Base-by-base conservation (phyloP, 768 basidiomycete genomes). In the Mycena galericulata region DNA sequence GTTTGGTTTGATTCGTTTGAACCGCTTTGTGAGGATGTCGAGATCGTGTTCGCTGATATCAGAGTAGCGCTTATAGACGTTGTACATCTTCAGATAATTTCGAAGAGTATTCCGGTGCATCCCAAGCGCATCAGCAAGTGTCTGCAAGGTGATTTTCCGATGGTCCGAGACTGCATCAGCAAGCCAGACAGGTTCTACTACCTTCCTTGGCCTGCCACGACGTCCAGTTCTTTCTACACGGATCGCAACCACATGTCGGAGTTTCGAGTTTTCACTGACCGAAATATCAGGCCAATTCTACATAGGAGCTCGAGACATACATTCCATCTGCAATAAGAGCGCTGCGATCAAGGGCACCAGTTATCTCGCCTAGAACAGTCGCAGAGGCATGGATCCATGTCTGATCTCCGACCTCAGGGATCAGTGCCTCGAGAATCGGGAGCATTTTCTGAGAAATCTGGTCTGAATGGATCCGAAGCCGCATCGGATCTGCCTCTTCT, bases 51-150 rank as follows among this genome's bases (percentile, higher is more conserved):
- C 61, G 18, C 62, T 67, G n/a, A 76, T 66, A 14, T 49, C 29
- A 10, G 73, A 69, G 34, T 69, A 76, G 2, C 45, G 43, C 0
- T 65, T 11, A 29, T 72, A 66, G 17, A 76, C 58, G 4, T 58
- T 36, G 24, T 72, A 27, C 11, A 57, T 32, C 46, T 69, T 63
- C 8, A 75, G 53, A 51, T 75, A 69, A 17, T 36, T 47, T 8
- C 57, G 65, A 10, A 76, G 65, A 0, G 71, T 76, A 29, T 75
- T 73, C 0, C 67, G 20, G 36, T 76, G 74, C 17, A 77, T 66
- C 0, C 68, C 68, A 8, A 75, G 40, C 3, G 55, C 53, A 34
- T 49, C 36, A 2, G 74, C 68, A 1, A 77, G 29, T 9, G 58
- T 32, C 7, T 69, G 58, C 6, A 73, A 36, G 1, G 66, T 69